These are phyloP conservation scores for Amylocystis lapponica DNA, from an alignment of 768 basidiomycete species.

Conservation along the genomic window DNA sequence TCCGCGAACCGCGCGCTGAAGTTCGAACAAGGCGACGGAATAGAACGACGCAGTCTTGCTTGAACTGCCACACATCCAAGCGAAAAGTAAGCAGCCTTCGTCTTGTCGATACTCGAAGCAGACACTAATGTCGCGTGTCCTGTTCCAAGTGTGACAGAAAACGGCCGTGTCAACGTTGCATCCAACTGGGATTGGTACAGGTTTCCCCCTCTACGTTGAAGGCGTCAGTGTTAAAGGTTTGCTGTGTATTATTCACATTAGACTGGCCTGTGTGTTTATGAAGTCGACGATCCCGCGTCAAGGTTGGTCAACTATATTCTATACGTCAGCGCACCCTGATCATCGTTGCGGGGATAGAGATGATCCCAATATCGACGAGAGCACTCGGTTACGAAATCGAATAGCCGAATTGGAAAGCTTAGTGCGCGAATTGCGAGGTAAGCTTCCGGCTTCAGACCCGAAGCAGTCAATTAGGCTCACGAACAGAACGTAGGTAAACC, in stretches of 20 bases:
- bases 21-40: constrained; percentile 72
- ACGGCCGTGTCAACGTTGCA: constrained; percentile 86
- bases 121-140: no score
- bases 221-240: background rate
- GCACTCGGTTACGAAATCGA: constrained; percentile 75
- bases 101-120: constrained; percentile 3
- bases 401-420: constrained; percentile 92
- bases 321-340: background rate
- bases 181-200: constrained; percentile 77
- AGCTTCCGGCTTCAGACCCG: background rate
- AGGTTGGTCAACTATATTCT: constrained; percentile 38
- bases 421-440: constrained; percentile 82
- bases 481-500: constrained; percentile 56
- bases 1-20: constrained; percentile 64
- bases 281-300: constrained; percentile 84
- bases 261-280: constrained; percentile 94
- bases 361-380: constrained; percentile 85
- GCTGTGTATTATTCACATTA: constrained; percentile 21
- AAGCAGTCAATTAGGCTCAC: background rate
- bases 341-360: constrained; percentile 44
- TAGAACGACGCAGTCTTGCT: constrained; percentile 82
- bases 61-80: constrained; percentile 92
- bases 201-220: background rate
- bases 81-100: constrained; percentile 56
- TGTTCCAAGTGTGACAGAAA: constrained; percentile 77